These are phyloP conservation scores for Gaultheria prostrata DNA, from an alignment of 148 eudicot genomes.

Conservation along the genomic window DNA sequence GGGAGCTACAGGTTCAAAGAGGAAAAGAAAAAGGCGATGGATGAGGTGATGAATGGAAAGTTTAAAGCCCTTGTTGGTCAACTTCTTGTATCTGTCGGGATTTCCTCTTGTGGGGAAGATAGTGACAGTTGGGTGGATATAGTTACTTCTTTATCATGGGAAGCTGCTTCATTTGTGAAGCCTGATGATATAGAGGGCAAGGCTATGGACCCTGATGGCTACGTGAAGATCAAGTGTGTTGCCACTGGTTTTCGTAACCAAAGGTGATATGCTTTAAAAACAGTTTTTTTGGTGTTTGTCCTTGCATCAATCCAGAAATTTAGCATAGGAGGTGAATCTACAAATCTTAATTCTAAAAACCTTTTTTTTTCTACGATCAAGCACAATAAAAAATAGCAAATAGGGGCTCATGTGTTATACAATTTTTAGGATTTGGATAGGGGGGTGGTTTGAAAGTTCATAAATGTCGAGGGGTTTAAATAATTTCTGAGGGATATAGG, in stretches of 20 bases:
- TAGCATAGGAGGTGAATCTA: not conserved
- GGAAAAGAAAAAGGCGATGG: constrained; percentile 54
- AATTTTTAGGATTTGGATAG: not conserved
- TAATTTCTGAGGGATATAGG: not conserved
- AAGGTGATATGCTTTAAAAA: constrained; percentile 43
- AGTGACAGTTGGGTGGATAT: constrained; percentile 73
- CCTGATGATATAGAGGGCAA: constrained; percentile 67
- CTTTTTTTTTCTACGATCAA: not conserved
- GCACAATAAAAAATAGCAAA: not conserved
- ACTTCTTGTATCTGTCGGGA: constrained; percentile 56
- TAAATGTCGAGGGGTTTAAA: not conserved
- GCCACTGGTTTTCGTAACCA: constrained; percentile 64
- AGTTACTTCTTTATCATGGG: constrained; percentile 83
- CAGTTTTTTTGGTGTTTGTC: not conserved
- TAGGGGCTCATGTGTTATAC: not conserved
- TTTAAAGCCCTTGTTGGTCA: constrained; percentile 72
- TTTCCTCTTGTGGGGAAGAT: constrained; percentile 34
- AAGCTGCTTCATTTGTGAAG: constrained; percentile 73
- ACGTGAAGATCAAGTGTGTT: constrained; percentile 89
- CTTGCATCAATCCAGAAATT: not conserved
- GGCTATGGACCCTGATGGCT: constrained; percentile 88
- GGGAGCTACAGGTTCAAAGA: constrained; percentile 49
- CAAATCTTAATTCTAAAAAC: not conserved
- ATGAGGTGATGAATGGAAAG: constrained; percentile 77
- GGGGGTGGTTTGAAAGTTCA: not conserved